These are phyloP conservation scores for Sanghuangporus weigelae DNA, from an alignment of 1,284 basidiomycete species.

Conservation along the genomic window DNA sequence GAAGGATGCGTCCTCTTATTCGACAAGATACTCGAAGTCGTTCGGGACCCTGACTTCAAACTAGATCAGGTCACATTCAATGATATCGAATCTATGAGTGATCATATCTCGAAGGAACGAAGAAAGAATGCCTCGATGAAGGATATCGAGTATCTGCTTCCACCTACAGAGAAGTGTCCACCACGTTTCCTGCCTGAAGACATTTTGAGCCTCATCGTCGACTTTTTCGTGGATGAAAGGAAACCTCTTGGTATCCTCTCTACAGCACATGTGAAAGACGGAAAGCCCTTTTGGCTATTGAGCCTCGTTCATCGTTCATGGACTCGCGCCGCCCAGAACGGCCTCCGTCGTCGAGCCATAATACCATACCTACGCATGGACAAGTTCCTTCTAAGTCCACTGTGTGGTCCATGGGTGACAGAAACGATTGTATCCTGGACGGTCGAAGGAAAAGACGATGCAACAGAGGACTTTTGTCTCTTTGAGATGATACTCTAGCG, in stretches of 20 bases:
- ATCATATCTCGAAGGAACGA: background rate
- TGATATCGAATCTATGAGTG: background rate
- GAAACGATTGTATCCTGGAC: conserved; percentile 2
- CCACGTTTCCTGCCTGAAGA: background rate
- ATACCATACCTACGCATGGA: background rate
- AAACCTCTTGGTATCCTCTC: background rate
- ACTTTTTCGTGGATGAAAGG: background rate
- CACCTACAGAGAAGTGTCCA: background rate
- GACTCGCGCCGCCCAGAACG: background rate
- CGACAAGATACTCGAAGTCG: background rate
- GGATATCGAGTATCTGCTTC: background rate
- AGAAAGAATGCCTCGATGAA: background rate
- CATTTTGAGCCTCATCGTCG: background rate
- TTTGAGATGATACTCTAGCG: too few species aligned
- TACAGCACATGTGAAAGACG: background rate
- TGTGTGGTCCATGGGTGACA: background rate
- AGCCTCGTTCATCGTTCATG: background rate
- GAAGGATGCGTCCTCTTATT: background rate
- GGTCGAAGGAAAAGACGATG: background rate
- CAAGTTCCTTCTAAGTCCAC: background rate
- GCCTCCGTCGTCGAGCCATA: background rate
- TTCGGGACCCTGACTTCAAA: background rate
- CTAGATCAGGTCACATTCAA: background rate
- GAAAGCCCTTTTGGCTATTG: background rate
- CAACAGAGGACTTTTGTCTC: too few species aligned